Percentiles rank a stretch among this genome's conserved stretches.
These are phyloP conservation scores for Ustulina deusta DNA, from an alignment of 2,329 filamentous ascomycete species.

Conservation along the genomic window DNA sequence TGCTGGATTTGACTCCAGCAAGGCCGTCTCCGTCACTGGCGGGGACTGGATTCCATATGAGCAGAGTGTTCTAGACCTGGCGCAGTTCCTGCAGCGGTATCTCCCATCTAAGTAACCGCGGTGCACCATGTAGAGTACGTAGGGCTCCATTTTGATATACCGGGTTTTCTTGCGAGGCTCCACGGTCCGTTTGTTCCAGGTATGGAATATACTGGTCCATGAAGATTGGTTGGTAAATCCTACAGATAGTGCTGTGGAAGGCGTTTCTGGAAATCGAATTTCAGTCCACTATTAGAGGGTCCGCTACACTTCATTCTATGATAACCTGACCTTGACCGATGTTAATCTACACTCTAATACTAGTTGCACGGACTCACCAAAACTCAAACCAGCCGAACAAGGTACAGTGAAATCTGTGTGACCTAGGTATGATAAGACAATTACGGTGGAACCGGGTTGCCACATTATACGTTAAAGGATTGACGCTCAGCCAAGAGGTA, in stretches of 20 bases:
- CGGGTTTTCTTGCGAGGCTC: not conserved
- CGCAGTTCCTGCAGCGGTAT: conserved; percentile 40
- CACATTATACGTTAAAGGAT: too few relatives aligned
- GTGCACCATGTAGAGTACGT: not conserved
- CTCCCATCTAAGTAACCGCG: conserved; percentile 14
- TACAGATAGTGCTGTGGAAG: not conserved
- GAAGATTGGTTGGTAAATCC: not conserved
- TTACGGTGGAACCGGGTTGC: too few relatives aligned
- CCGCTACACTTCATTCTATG: not conserved
- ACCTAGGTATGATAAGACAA: too few relatives aligned
- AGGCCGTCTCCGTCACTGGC: conserved; percentile 48
- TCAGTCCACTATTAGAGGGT: not conserved
- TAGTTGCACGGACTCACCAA: too few relatives aligned
- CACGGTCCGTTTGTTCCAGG: too few relatives aligned
- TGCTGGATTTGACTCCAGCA: conserved; percentile 46
- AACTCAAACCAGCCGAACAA: too few relatives aligned
- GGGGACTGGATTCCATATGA: conserved; percentile 52
- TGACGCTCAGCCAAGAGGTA: too few relatives aligned
- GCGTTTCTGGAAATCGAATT: not conserved
- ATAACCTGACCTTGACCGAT: not conserved
- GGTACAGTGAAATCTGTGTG: too few relatives aligned
- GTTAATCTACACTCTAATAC: not conserved
- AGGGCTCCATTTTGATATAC: not conserved
- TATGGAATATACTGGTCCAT: not conserved
- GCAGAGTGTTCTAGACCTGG: conserved; percentile 44